Conservation (phyloP, 106 monocot genomes). For the Phalaenopsis aphrodite region DNA sequence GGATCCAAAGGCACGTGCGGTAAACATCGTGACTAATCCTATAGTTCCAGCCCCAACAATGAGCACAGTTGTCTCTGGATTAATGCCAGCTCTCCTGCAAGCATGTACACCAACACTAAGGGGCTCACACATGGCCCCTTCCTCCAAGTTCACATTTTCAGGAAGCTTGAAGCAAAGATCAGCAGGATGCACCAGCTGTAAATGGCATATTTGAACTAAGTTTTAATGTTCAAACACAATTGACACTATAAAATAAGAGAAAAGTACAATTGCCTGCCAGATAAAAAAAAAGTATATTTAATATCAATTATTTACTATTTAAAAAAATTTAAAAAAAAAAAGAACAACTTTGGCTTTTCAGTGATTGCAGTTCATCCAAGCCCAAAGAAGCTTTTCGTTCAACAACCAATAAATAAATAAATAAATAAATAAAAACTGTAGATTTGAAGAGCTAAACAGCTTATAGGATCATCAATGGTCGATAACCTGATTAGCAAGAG, state of each 20-base stretch:
- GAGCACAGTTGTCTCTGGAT: slow-evolving; percentile 75
- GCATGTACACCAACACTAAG: slow-evolving; percentile 93
- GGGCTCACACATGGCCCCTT: slow-evolving; percentile 98
- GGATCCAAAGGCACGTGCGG: slow-evolving; percentile 83
- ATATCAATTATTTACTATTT: too few species aligned
- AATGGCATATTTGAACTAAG: not conserved
- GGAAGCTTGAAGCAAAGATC: slow-evolving; percentile 90
- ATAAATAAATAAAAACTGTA: too few species aligned
- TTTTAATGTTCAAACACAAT: not conserved
- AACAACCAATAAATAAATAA: too few species aligned
- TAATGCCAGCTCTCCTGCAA: slow-evolving; percentile 72
- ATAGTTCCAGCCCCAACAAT: slow-evolving; percentile 90
- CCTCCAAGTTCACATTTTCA: slow-evolving; percentile 86
- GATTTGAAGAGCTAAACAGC: not conserved
- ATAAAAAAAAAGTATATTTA: too few species aligned
- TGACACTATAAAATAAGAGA: not conserved
- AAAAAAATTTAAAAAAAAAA: too few species aligned
- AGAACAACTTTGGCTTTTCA: too few species aligned
- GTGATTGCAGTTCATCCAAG: too few species aligned
- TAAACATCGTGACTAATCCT: slow-evolving; percentile 80
- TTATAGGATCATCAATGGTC: not conserved
- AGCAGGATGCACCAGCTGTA: slow-evolving; percentile 75
- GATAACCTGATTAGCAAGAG: slow-evolving; percentile 39
- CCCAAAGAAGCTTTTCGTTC: too few species aligned
- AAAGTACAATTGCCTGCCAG: too few species aligned